These are phyloP conservation scores for Meyerozyma sp. DNA, from an alignment of 1,139 yeast genomes.

Conservation along the genomic window DNA sequence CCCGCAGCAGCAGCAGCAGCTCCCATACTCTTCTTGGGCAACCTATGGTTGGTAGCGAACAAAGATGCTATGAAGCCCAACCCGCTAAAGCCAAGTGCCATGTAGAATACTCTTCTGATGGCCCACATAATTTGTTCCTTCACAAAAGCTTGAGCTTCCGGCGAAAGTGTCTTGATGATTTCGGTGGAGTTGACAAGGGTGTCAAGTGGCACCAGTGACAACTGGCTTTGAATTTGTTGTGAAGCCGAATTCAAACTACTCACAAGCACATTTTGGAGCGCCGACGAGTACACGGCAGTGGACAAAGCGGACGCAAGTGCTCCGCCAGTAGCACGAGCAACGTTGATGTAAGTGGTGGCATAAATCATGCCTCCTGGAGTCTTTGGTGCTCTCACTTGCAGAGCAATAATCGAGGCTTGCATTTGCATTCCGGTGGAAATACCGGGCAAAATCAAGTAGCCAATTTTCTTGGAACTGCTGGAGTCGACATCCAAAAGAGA, in stretches of 20 bases:
- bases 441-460: conserved; percentile 29
- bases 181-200: conserved; percentile 17
- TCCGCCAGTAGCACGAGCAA: conserved; percentile 27
- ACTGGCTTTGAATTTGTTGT: conserved; percentile 13
- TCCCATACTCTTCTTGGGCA: conserved; percentile 14
- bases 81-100: conserved; percentile 24
- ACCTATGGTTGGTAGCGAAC: conserved; percentile 24
- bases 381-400: conserved; percentile 33
- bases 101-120: conserved; percentile 28
- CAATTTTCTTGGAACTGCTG: conserved; percentile 23
- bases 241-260: conserved; percentile 12
- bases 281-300: conserved; percentile 28
- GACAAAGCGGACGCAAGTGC: conserved; percentile 28
- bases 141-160: conserved; percentile 21
- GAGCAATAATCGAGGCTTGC: conserved; percentile 24
- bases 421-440: conserved; percentile 23
- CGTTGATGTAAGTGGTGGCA: conserved; percentile 29
- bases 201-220: conserved; percentile 11
- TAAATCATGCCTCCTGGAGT: conserved; percentile 32
- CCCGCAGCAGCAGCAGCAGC: not conserved
- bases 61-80: conserved; percentile 16
- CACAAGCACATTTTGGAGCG: conserved; percentile 16
- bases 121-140: conserved; percentile 25
- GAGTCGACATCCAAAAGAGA: conserved; percentile 28
- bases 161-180: conserved; percentile 15